Conservation (phyloP, 345 rosid genomes). For the Citrus medica region DNA sequence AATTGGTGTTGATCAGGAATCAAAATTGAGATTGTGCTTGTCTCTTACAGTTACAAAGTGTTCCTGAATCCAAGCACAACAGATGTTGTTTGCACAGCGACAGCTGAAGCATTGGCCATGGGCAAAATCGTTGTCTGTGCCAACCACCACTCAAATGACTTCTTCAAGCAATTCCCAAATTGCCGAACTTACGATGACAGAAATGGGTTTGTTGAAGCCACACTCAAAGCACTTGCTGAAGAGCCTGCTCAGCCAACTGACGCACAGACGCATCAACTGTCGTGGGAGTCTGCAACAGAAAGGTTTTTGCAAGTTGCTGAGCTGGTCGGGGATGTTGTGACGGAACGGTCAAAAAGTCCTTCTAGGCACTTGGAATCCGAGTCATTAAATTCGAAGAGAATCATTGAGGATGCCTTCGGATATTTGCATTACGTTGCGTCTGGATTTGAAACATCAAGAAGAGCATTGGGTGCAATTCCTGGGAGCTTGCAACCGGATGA, state of each 20-base stretch:
- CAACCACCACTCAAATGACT: constrained; percentile 46
- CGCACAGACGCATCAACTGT: constrained; percentile 60
- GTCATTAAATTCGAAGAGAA: constrained; percentile 41
- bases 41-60: constrained; percentile 67
- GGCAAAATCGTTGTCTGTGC: constrained; percentile 76
- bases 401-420: constrained; percentile 70
- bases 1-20: neutral
- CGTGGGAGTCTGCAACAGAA: constrained; percentile 92
- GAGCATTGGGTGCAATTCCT: constrained; percentile 82
- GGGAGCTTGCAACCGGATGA: constrained; percentile 84
- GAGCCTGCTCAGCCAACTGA: constrained; percentile 64
- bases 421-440: constrained; percentile 63
- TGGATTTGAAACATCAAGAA: constrained; percentile 72
- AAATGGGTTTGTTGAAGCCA: constrained; percentile 53
- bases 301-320: constrained; percentile 60
- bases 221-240: constrained; percentile 55
- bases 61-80: constrained; percentile 98
- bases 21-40: neutral
- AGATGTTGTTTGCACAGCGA: constrained; percentile 96
- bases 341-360: constrained; percentile 8
- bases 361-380: constrained; percentile 40
- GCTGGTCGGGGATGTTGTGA: constrained; percentile 24
- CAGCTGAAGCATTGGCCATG: constrained; percentile 98
- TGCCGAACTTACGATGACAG: constrained; percentile 55
- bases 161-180: constrained; percentile 80